These are phyloP conservation scores for Aspergillus floridensis DNA, from an alignment of 2,329 filamentous ascomycete genomes.

Conservation along the genomic window DNA sequence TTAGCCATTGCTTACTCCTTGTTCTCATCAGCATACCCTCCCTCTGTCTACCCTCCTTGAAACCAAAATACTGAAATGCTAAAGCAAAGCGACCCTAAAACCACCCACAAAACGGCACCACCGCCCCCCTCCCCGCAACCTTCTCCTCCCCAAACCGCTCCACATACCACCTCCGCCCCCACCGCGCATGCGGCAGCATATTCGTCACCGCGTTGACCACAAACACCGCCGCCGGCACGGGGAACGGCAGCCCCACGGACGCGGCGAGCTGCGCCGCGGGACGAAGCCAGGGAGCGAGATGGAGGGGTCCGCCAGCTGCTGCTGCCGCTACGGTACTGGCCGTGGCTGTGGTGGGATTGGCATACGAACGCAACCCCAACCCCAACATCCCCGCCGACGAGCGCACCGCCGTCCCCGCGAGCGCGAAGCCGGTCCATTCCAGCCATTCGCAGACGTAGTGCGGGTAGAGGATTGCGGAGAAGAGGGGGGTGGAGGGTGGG, in stretches of 20 bases:
- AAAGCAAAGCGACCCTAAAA: constrained; percentile 23
- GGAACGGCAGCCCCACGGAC: constrained; percentile 50
- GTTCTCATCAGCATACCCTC: too few species aligned
- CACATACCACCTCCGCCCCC: constrained; percentile 81
- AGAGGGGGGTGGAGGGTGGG: constrained; percentile 70
- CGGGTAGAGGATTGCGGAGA: constrained; percentile 78
- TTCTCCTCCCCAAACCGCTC: constrained; percentile 83
- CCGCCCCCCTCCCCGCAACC: constrained; percentile 70
- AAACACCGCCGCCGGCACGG: constrained; percentile 73
- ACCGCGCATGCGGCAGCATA: constrained; percentile 83
- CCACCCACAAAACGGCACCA: constrained; percentile 58
- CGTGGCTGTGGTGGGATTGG: not conserved
- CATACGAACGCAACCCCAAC: too few species aligned
- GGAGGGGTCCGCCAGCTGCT: constrained; percentile 19
- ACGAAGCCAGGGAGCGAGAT: constrained; percentile 36
- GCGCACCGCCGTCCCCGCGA: constrained; percentile 47
- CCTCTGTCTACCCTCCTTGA: too few species aligned
- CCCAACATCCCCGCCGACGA: not conserved
- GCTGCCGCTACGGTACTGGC: not conserved
- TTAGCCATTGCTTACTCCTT: too few species aligned
- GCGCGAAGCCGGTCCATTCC: constrained; percentile 88
- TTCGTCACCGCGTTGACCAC: constrained; percentile 81
- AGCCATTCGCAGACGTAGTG: constrained; percentile 98
- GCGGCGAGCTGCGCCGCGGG: constrained; percentile 31
- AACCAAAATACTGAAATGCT: not conserved